A percentile compares a stretch with the other conserved stretches of the same genome.
Evolutionary conservation across 306 rosid species (phyloP).

Genomic region (Malus sieversii): DNA sequence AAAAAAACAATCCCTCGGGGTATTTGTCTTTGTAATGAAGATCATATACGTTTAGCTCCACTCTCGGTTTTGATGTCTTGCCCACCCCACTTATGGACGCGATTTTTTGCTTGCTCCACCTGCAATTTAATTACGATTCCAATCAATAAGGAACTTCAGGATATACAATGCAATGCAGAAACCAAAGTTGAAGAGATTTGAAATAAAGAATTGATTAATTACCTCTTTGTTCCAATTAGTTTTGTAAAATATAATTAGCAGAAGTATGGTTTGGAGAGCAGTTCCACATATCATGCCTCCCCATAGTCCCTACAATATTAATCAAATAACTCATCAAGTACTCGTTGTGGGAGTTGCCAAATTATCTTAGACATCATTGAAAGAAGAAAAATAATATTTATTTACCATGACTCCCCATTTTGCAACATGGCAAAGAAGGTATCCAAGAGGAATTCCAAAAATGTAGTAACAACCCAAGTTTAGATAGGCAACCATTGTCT

Average conservation of each 20-base stretch:
- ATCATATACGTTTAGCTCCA: not conserved
- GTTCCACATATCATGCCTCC: conserved; percentile 39
- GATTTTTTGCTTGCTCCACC: conserved; percentile 47
- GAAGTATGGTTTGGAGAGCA: conserved; percentile 29
- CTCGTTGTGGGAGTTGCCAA: too few relatives aligned
- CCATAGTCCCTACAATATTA: conserved; percentile 34
- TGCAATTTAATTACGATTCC: conserved; percentile 4
- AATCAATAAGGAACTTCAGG: not conserved
- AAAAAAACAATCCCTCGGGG: too few relatives aligned
- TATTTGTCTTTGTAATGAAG: too few relatives aligned
- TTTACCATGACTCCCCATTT: conserved; percentile 39
- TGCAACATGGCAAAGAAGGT: conserved; percentile 21
- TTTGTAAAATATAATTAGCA: conserved; percentile 23
- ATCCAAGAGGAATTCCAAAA: conserved; percentile 49
- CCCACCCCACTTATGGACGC: conserved; percentile 36
- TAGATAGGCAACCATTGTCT: conserved; percentile 41
- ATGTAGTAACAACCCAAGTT: conserved; percentile 49
- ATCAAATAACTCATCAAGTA: not conserved
- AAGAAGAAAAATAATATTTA: not conserved
- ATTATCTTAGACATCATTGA: not conserved
- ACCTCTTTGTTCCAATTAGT: conserved; percentile 57
- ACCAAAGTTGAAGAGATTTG: not conserved
- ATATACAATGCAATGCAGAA: not conserved
- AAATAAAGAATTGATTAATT: not conserved
- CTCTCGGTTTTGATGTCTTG: not conserved